A percentile compares a stretch with the other conserved stretches of the same genome.
These are phyloP conservation scores for Ophiostoma perfectum DNA, from an alignment of 2,329 filamentous ascomycete genomes.

Conservation along the genomic window DNA sequence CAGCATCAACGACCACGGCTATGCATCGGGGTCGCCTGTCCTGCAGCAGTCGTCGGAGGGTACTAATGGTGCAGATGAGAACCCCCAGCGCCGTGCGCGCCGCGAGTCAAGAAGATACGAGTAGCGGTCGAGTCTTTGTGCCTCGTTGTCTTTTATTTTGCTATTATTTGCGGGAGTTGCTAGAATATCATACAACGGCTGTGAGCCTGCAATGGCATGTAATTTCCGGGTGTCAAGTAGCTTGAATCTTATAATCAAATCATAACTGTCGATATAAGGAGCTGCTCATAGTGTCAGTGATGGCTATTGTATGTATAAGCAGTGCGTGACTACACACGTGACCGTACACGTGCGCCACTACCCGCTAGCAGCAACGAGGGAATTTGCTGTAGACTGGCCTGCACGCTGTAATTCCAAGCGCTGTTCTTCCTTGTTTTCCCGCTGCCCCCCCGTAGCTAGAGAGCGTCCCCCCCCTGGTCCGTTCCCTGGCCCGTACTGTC, in stretches of 20 bases:
- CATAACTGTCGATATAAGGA: not conserved
- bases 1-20: slow-evolving; percentile 9
- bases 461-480: not conserved
- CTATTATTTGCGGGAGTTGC: not conserved
- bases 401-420: not conserved
- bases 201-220: too few relatives aligned
- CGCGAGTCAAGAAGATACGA: not conserved
- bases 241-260: not conserved
- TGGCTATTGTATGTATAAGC: not conserved
- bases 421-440: not conserved
- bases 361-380: not conserved
- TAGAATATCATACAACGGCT: not conserved
- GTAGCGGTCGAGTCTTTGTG: not conserved
- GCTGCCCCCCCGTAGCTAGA: not conserved
- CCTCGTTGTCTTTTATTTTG: not conserved
- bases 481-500: not conserved
- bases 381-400: not conserved
- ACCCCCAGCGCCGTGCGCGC: not conserved
- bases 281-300: not conserved
- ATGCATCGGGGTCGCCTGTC: slow-evolving; percentile 12
- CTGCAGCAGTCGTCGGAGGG: not conserved
- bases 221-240: too few relatives aligned
- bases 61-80: not conserved
- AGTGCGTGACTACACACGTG: not conserved
- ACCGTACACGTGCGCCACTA: not conserved